Percentiles rank a stretch among this genome's conserved stretches.
phyloP scores from a whole-genome alignment of 1,284 basidiomycete genomes.

The Sphaerobolus stellatus region DNA sequence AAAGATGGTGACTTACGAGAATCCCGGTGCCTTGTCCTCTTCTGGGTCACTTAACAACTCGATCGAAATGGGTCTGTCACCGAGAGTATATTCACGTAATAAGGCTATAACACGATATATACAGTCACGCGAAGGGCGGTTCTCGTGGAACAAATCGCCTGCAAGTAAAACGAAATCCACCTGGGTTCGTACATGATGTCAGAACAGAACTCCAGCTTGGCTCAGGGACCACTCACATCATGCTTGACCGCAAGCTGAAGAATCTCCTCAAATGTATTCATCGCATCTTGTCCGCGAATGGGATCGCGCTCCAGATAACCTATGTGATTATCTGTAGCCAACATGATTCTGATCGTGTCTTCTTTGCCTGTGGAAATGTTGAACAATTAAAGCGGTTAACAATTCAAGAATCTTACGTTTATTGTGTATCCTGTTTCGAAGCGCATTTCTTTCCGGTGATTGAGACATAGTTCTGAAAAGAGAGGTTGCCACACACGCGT shows the following conservation, averaged over 20 bases:
- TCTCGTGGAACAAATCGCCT: conserved; percentile 98
- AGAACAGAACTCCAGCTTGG: background rate
- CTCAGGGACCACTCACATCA: conserved; percentile 54
- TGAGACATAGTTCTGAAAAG: too few relatives aligned
- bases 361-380: conserved; percentile 44
- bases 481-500: too few relatives aligned
- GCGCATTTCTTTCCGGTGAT: too few relatives aligned
- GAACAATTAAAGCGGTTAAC: too few relatives aligned
- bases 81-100: conserved; percentile 87
- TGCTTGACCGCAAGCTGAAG: conserved; percentile 86
- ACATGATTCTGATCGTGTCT: conserved; percentile 78
- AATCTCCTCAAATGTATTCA: conserved; percentile 94
- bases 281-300: conserved; percentile 90
- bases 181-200: conserved; percentile 37
- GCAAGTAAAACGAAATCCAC: conserved; percentile 94
- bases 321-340: conserved; percentile 95
- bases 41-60: conserved; percentile 92
- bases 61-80: conserved; percentile 83
- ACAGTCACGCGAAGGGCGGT: conserved; percentile 88
- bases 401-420: too few relatives aligned
- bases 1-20: conserved; percentile 60
- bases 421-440: too few relatives aligned
- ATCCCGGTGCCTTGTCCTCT: conserved; percentile 83
- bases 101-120: conserved; percentile 88
- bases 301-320: conserved; percentile 96